phyloP scores from a whole-genome alignment of 495 filamentous ascomycete species.

The Aspergillus saccharolyticus region DNA sequence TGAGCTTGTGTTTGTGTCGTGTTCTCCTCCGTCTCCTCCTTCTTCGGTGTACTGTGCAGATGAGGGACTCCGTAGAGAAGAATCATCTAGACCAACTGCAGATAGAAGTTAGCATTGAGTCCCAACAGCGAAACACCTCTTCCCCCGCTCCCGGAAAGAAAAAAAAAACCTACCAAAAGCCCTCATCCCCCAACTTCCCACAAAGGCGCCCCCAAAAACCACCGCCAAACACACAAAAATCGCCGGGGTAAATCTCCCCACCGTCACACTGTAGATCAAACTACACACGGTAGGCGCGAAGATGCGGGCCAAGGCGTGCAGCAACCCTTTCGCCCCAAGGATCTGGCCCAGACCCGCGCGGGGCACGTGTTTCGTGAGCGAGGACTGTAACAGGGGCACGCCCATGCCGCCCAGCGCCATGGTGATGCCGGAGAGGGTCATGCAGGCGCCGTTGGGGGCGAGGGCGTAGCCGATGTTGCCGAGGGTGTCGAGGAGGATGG shows the following conservation, averaged over 20 bases:
- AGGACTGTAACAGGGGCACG: conserved; percentile 72
- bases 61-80: background rate
- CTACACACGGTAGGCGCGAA: conserved; percentile 78
- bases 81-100: conserved; percentile 1
- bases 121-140: conserved; percentile 69
- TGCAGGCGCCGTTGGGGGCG: conserved; percentile 47
- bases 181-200: conserved; percentile 62
- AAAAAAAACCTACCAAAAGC: conserved; percentile 59
- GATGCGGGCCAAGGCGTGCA: conserved; percentile 79
- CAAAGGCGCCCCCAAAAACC: conserved; percentile 61
- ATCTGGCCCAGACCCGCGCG: conserved; percentile 74
- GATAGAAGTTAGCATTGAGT: background rate
- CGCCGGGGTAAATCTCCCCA: conserved; percentile 68
- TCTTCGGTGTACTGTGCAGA: background rate
- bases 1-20: too few species aligned
- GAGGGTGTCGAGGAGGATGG: conserved; percentile 70
- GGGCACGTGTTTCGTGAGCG: conserved; percentile 87
- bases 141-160: conserved; percentile 54
- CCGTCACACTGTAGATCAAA: conserved; percentile 75
- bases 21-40: too few species aligned
- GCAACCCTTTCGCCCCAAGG: conserved; percentile 76
- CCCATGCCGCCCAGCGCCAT: conserved; percentile 79
- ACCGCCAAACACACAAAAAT: conserved; percentile 71
- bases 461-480: conserved; percentile 73
- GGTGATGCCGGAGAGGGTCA: conserved; percentile 63